These are phyloP conservation scores for Aspergillus glaucus DNA, from an alignment of 2,329 filamentous ascomycete genomes.

Conservation along the genomic window DNA sequence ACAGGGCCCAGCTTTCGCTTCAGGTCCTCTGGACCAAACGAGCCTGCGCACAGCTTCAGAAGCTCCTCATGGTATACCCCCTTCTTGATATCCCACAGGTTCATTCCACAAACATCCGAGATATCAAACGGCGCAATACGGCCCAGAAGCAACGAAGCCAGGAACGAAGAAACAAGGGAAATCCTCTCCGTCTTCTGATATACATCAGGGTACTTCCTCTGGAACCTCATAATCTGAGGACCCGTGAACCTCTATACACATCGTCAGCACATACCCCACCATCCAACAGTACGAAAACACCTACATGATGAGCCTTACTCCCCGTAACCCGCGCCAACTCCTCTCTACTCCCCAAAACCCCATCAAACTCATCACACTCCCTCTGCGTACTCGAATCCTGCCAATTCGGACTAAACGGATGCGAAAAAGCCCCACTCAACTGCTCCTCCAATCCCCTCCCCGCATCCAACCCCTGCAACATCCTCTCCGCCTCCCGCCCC, in stretches of 20 bases:
- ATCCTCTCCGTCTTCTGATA: conserved; percentile 78
- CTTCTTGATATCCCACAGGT: conserved; percentile 81
- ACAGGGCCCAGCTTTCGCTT: conserved; percentile 74
- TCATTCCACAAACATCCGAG: conserved; percentile 92
- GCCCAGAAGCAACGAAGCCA: conserved; percentile 84
- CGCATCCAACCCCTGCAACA: conserved; percentile 57
- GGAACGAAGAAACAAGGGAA: conserved; percentile 89
- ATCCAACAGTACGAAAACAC: conserved; percentile 20
- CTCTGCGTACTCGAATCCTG: conserved; percentile 91
- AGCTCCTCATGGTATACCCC: conserved; percentile 69
- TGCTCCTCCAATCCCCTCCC: conserved; percentile 63
- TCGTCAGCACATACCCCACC: conserved; percentile 3
- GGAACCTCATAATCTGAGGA: conserved; percentile 89
- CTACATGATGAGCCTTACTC: conserved; percentile 88
- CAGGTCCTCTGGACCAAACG: conserved; percentile 58
- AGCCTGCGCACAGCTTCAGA: conserved; percentile 67
- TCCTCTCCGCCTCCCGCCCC: conserved; percentile 61
- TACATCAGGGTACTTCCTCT: conserved; percentile 69
- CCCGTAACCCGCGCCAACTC: conserved; percentile 74
- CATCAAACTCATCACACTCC: conserved; percentile 86
- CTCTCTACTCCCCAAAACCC: conserved; percentile 58
- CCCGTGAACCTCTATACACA: conserved; percentile 78
- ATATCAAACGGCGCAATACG: conserved; percentile 84
- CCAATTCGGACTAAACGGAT: conserved; percentile 91
- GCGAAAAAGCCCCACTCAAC: conserved; percentile 66